Percentiles rank a stretch among this genome's conserved stretches.
phyloP scores from a whole-genome alignment of 495 filamentous ascomycete species.

The Aspergillus haitiensis region DNA sequence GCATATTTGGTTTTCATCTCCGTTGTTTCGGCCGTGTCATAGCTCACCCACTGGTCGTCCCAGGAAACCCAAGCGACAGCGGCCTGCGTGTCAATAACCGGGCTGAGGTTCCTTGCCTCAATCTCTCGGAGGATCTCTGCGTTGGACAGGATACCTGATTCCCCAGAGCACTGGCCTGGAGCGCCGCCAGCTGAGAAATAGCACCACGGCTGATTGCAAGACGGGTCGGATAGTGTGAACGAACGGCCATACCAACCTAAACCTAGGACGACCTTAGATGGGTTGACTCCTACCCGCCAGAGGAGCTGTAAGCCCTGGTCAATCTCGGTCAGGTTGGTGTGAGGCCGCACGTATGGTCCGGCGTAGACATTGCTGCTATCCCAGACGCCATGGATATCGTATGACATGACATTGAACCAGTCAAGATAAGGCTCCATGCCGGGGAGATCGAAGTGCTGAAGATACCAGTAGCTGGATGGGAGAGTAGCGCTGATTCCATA shows the following conservation, averaged over 20 bases:
- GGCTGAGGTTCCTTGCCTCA: background rate
- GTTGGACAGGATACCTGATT: background rate
- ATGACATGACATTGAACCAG: background rate
- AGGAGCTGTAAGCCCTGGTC: background rate
- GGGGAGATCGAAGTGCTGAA: background rate
- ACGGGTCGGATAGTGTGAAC: background rate
- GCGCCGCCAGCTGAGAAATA: background rate
- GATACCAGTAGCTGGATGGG: background rate
- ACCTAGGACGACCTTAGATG: background rate
- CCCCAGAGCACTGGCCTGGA: background rate
- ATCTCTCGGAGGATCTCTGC: background rate
- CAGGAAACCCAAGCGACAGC: background rate
- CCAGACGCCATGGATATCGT: background rate
- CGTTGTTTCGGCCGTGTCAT: background rate
- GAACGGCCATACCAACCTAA: background rate
- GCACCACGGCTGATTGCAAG: background rate
- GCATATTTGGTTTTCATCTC: background rate
- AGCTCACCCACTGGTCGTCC: background rate
- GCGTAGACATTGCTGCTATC: background rate
- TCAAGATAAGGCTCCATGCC: background rate
- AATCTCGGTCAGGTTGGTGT: slow-evolving; percentile 10
- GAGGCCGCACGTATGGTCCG: slow-evolving; percentile 14
- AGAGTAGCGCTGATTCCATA: background rate
- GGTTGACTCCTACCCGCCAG: background rate
- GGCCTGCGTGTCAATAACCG: background rate